Percentiles rank a stretch among this genome's conserved stretches.
phyloP scores from a whole-genome alignment of 345 rosid genomes.

The Corymbia maculata region DNA sequence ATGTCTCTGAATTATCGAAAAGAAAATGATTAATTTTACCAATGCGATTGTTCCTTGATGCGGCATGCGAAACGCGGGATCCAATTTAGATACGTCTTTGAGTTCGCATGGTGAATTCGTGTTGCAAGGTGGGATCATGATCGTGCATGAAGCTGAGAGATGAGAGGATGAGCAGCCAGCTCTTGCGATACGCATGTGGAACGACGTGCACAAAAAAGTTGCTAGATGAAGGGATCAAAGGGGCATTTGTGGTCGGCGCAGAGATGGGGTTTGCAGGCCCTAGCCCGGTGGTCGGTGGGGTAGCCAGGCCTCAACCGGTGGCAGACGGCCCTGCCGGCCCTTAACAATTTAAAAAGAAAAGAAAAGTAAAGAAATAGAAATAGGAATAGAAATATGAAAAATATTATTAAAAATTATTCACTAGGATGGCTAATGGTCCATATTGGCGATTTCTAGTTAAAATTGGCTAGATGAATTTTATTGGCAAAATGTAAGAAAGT shows the following conservation, averaged over 20 bases:
- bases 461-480: too few species aligned
- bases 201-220: too few species aligned
- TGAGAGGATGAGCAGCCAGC: not conserved
- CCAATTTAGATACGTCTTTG: not conserved
- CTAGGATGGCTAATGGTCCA: too few species aligned
- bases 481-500: accelerated
- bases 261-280: too few species aligned
- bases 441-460: too few species aligned
- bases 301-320: accelerated
- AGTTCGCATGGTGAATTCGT: not conserved
- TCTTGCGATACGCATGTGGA: not conserved
- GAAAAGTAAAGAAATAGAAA: too few species aligned
- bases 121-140: not conserved
- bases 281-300: accelerated
- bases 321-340: too few species aligned
- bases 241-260: too few species aligned
- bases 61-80: not conserved
- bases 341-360: too few species aligned
- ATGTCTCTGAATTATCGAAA: not conserved
- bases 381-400: too few species aligned
- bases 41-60: not conserved
- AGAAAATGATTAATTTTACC: not conserved
- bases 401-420: too few species aligned
- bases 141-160: not conserved
- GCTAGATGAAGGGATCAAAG: too few species aligned